A percentile compares a stretch with the other conserved stretches of the same genome.
Evolutionary conservation across 1,139 yeast genomes (phyloP).

Genomic region (Meyerozyma carpophila): DNA sequence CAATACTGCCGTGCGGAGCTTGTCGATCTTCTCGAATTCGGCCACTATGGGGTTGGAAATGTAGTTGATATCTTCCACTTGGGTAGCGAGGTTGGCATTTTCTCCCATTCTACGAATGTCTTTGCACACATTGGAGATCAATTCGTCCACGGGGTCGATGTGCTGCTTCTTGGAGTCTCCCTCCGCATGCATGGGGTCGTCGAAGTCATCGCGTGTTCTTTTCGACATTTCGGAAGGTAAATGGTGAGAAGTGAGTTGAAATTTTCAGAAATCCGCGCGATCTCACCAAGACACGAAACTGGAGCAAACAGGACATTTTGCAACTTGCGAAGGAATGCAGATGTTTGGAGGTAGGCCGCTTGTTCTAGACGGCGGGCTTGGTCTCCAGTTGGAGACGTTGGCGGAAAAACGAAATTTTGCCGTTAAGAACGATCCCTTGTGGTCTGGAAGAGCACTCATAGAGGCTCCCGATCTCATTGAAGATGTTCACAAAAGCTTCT

Average conservation of each 20-base stretch:
- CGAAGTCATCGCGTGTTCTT: constrained; percentile 11
- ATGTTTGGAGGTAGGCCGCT: neutral
- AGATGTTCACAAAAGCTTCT: constrained; percentile 47
- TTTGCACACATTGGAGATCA: constrained; percentile 38
- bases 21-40: constrained; percentile 64
- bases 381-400: neutral
- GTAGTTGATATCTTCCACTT: constrained; percentile 63
- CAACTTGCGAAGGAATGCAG: neutral
- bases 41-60: constrained; percentile 62
- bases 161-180: constrained; percentile 30
- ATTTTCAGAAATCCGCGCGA: neutral
- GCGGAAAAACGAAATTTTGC: neutral
- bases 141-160: constrained; percentile 38
- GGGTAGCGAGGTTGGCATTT: constrained; percentile 43
- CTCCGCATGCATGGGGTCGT: constrained; percentile 4
- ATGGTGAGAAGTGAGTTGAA: neutral
- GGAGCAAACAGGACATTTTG: neutral
- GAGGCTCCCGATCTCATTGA: constrained; percentile 42
- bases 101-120: constrained; percentile 68
- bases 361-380: neutral
- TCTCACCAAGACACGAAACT: neutral
- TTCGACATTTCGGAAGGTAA: neutral
- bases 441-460: constrained; percentile 57
- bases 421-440: constrained; percentile 37
- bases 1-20: constrained; percentile 54